phyloP scores from a whole-genome alignment of 495 filamentous ascomycete genomes.

The Aspergillus affinis region DNA sequence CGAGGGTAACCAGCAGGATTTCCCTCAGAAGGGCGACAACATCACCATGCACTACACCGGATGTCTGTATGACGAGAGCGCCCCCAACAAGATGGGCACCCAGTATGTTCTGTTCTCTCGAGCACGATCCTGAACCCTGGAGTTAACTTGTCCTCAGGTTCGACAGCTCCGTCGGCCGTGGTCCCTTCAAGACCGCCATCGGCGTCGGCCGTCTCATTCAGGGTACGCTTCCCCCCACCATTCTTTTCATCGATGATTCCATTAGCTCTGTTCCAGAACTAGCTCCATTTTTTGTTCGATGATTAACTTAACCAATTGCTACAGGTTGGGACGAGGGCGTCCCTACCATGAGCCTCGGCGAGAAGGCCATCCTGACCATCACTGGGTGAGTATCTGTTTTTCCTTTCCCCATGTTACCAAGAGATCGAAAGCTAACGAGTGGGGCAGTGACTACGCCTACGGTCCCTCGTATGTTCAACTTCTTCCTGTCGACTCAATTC shows the following conservation, averaged over 20 bases:
- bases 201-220: conserved; percentile 76
- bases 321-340: conserved; percentile 89
- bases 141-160: conserved; percentile 54
- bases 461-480: conserved; percentile 59
- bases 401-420: background rate
- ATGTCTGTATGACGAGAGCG: conserved; percentile 65
- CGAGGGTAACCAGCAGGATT: conserved; percentile 52
- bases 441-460: conserved; percentile 72
- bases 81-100: conserved; percentile 48
- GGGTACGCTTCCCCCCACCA: conserved; percentile 50
- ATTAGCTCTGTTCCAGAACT: background rate
- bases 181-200: conserved; percentile 65
- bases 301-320: background rate
- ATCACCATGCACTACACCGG: conserved; percentile 85
- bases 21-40: conserved; percentile 59
- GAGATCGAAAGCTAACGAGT: conserved; percentile 24
- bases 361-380: conserved; percentile 77
- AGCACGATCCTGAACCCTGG: background rate
- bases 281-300: too few relatives aligned
- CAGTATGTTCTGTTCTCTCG: conserved; percentile 38
- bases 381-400: conserved; percentile 56
- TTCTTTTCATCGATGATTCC: background rate
- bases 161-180: conserved; percentile 64
- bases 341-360: conserved; percentile 72
- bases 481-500: background rate